Conservation (phyloP, 768 basidiomycete genomes). For the Xerocomellus amylosporus region DNA sequence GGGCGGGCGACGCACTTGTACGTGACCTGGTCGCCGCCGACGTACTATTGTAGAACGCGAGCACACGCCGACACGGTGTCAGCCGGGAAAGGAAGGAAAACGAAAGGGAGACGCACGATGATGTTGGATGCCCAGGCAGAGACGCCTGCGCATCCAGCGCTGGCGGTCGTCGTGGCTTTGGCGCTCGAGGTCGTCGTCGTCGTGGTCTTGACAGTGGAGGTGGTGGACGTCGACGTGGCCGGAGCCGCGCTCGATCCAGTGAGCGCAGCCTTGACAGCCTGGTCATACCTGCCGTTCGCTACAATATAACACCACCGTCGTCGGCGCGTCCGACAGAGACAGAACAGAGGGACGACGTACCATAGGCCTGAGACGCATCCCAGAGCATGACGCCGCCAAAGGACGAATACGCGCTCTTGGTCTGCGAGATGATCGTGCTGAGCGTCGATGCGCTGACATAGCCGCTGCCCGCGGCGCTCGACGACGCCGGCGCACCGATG, state of each 20-base stretch:
- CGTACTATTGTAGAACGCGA: conserved; percentile 37
- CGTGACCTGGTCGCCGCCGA: conserved; percentile 38
- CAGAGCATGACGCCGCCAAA: conserved; percentile 46
- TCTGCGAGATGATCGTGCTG: conserved; percentile 32
- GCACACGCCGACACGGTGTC: background rate
- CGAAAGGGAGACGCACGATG: conserved; percentile 33
- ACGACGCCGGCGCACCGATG: conserved; percentile 45
- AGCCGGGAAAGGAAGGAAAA: background rate
- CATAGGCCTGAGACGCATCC: conserved; percentile 46
- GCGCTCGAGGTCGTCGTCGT: conserved; percentile 1
- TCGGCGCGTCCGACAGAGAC: background rate
- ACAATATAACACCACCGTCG: background rate
- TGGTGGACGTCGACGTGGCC: conserved; percentile 2
- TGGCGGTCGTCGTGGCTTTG: conserved; percentile 5
- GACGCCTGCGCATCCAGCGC: conserved; percentile 41
- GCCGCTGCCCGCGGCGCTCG: conserved; percentile 40
- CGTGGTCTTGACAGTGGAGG: background rate
- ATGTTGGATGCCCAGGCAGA: conserved; percentile 38
- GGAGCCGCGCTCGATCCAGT: conserved; percentile 9
- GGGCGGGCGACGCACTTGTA: conserved; percentile 35
- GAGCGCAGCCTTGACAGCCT: conserved; percentile 42
- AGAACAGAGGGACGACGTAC: conserved; percentile 19
- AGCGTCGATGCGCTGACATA: conserved; percentile 38
- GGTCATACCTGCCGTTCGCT: conserved; percentile 45
- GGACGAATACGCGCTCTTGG: conserved; percentile 37